Evolutionary conservation across 2,329 filamentous ascomycete species (phyloP), one percentile per base, ranked within the genome.

Genomic region (Fusarium cicatricum): DNA sequence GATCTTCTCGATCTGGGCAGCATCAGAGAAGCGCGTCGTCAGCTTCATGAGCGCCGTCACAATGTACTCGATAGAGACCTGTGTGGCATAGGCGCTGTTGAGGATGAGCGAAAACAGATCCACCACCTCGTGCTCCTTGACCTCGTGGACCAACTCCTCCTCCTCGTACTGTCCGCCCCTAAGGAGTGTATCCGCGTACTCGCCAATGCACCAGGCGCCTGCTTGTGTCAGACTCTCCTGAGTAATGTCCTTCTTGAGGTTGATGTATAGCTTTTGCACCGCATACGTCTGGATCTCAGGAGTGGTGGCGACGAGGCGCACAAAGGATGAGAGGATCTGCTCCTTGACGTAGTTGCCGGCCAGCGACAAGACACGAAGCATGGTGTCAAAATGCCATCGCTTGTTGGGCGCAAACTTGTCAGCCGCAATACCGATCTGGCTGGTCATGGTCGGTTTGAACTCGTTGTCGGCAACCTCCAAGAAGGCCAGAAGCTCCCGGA

Each of bases 361-460:
- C 63, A 99, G 82, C 54, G 93, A 97, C 66, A 99, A 77, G 19
- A 99, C 92, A 17, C 96, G 86, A 48, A 99, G 81, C 89, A 99
- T 97, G 3, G 96, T 99, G 71, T 99, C 95, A 66, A 98, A 90
- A 72, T 99, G 95, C 95, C 95, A 99, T 72, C 95, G 85, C 78
- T 98, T 98, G 78, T 95, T 98, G 1, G 95, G 96, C 2, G 95
- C 91, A 75, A 92, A 99, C 64, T 94, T 88, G 75, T 99, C 95
- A 7, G 96, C 95, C 11, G 96, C 95, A 68, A 99, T 92, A 19
- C 95, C 95, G 73, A 99, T 99, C 72, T 99, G 95, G 47, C 90
- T 95, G 2, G 95, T 99, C 93, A 99, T 97, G 47, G 92, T 91
- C 7, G 95, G 91, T 78, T 99, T 99, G 80, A 99, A 99, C 75